Percentiles rank a stretch among this genome's conserved stretches.
Evolutionary conservation across 2,329 filamentous ascomycete species (phyloP).

Genomic region (Aspergillus intermedius): DNA sequence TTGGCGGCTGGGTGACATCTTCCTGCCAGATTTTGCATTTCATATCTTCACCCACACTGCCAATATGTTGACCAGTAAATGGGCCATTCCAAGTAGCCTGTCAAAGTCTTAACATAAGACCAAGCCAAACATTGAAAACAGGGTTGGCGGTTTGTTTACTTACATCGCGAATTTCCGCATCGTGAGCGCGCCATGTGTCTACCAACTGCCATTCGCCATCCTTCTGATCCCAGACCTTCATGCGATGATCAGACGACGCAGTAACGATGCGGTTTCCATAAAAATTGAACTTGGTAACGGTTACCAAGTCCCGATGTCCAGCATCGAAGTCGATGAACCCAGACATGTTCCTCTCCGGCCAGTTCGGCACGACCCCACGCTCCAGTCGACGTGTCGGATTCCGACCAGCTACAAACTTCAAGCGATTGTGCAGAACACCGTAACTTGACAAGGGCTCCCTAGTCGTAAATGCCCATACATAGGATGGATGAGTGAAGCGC

Average conservation of each 20-base stretch:
- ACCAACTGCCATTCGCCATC: conserved; percentile 71
- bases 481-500: background rate
- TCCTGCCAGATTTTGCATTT: conserved; percentile 90
- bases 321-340: conserved; percentile 40
- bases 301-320: conserved; percentile 59
- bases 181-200: conserved; percentile 86
- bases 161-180: conserved; percentile 83
- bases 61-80: conserved; percentile 80
- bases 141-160: conserved; percentile 21
- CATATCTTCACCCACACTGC: conserved; percentile 82
- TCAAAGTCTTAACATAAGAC: background rate
- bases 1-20: conserved; percentile 69
- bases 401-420: background rate
- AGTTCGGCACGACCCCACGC: conserved; percentile 11
- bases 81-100: conserved; percentile 91
- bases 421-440: too few relatives aligned
- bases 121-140: background rate
- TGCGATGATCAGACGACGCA: conserved; percentile 83
- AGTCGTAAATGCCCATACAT: background rate
- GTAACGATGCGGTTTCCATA: conserved; percentile 90
- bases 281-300: conserved; percentile 81
- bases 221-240: conserved; percentile 79
- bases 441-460: too few relatives aligned
- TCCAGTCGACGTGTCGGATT: background rate
- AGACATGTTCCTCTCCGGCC: conserved; percentile 24